Evolutionary conservation across 108 stramenopile genomes (phyloP), one percentile per base, ranked within the genome.

Genomic region (Asterionellopsis glacialis): DNA sequence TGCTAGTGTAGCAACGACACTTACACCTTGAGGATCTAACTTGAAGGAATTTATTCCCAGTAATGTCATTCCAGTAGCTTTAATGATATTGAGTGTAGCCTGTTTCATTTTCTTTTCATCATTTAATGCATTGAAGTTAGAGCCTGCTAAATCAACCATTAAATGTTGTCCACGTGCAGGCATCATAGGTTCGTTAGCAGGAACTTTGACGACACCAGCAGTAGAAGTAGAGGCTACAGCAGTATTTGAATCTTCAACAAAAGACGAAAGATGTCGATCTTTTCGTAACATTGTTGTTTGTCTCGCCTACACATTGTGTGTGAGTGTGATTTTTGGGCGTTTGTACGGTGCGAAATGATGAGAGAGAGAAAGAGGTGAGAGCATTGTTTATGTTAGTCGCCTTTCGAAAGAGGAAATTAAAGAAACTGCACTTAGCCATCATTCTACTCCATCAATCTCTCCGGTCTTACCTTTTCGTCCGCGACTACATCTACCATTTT

Each of bases 1-100:
- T 19, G 89, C 57, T 59, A 94, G 63, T n/a, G 90, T 86, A 5
- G 86, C 93, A 22, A 94, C 88, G 61, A 87, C 89, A 59, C 71
- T 72, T 10, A 91, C 90, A 18, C 90, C 93, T 12, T 77, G 80
- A 51, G 89, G 90, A 48, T 75, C 75, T 13, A 90, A 16, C 7
- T 33, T 33, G 33, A 33, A 33, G 5, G 33, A 33, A 7, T 33
- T 33, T 5, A 33, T 33, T 2, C 33, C 33, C 33, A 33, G 7
- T 33, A 33, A 33, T 33, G 33, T 33, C 53, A 92, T 62, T 13
- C 80, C 82, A 12, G 79, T 79, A 14, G 70, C 65, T n/a, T 49
- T 62, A 49, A 85, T 80, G 10, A 79, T 69, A 19, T 86, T 69
- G 49, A 84, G 70, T 85, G 86, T 88, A 52, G 90, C 87, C 11